Base-by-base conservation (phyloP, 2,329 filamentous ascomycete genomes). In the Colletotrichum tamarilloi region DNA sequence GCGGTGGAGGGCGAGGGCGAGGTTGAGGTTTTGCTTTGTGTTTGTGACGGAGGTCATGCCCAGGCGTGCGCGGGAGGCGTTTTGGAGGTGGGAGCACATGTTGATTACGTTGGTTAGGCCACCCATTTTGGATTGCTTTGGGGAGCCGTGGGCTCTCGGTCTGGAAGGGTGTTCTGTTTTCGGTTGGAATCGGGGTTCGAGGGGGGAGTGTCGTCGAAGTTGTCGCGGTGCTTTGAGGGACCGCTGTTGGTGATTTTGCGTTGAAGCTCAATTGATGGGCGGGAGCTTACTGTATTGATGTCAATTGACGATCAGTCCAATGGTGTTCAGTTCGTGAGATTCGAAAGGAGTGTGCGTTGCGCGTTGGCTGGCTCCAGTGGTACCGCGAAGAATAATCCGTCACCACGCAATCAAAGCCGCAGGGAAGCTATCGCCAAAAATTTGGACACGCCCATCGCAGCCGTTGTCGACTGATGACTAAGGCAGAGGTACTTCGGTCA, bases 51-150 rank as follows among this genome's bases (percentile, higher is more conserved):
- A 97, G 38, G 95, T 98, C 63, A 97, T 87, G 77, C 93, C 94
- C 0, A 98, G 91, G 1, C 93, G 92, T n/a, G 94, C 94, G 79
- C 92, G 92, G 69, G 93, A 93, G 77, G 94, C 94, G 87, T 98
- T 98, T 83, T 97, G 94, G 70, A 98, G 88, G 86, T 98, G 95
- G 77, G 95, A 95, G 88, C 94, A 97, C 84, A 95, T 91, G 86
- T 96, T 87, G 78, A 91, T 89, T 76, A 97, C 89, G 83, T 92
- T 91, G 80, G 90, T 87, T 84, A 98, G 89, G 78, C 62, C 68
- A 9, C 72, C 74, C 74, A 75, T 75, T n/a, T 57, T 65, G 52
- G 24, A 26, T 22, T 11, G 35, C 22, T 19, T 6, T 5, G 22
- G n/a, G 30, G 46, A 65, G 62, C 26, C 4, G 26, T 26, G 4